These are phyloP conservation scores for Inga leiocalycina DNA, from an alignment of 306 rosid species.

Conservation along the genomic window DNA sequence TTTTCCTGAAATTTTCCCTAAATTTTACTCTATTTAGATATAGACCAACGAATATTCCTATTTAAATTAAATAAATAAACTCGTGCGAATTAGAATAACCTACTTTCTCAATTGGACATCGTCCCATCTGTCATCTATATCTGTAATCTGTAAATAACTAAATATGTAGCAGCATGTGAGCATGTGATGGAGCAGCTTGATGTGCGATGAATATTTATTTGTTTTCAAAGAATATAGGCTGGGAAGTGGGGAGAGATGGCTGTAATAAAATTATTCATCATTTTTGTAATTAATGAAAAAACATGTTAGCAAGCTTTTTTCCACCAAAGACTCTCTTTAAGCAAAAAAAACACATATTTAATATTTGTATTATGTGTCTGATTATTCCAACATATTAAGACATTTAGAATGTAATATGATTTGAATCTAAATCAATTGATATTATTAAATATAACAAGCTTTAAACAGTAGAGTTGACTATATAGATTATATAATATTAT, in stretches of 20 bases:
- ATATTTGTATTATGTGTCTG: not conserved
- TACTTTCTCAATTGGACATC: not conserved
- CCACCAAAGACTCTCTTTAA: not conserved
- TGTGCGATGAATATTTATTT: not conserved
- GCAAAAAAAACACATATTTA: not conserved
- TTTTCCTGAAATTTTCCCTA: too few relatives aligned
- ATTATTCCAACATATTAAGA: not conserved
- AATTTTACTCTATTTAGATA: too few relatives aligned
- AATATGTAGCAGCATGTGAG: not conserved
- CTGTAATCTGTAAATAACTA: too few relatives aligned
- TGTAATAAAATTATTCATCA: not conserved
- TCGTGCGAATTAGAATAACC: not conserved
- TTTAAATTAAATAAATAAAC: not conserved
- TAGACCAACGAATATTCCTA: not conserved
- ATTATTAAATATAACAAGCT: too few relatives aligned
- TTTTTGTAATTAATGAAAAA: too few relatives aligned
- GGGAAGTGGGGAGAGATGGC: not conserved
- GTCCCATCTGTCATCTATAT: not conserved
- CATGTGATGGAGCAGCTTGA: not conserved
- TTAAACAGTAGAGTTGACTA: too few relatives aligned
- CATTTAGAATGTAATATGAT: not conserved
- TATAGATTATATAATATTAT: too few relatives aligned
- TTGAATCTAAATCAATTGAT: not conserved
- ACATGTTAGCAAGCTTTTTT: too few relatives aligned
- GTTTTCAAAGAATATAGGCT: not conserved